Base-by-base conservation (phyloP, 768 basidiomycete genomes). In the Tylopilus sp. region DNA sequence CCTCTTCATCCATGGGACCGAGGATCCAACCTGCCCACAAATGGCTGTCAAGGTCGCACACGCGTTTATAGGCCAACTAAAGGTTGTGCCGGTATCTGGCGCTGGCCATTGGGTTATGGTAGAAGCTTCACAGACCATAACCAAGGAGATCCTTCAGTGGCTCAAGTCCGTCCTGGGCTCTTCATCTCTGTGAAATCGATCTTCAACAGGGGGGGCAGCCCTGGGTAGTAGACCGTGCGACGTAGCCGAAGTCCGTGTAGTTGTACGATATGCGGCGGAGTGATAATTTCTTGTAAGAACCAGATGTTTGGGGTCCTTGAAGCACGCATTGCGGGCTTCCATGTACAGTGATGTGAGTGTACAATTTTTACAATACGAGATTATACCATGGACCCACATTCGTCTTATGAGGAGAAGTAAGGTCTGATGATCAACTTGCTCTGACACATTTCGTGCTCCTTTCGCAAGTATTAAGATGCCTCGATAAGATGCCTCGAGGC, bases 61-160 rank as follows among this genome's bases (percentile, higher is more conserved):
- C 33, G 80, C 79, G 52, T 80, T 83, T 52, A 75, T 87, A 33
- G 61, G 76, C 6, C 68, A 70, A 24, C 67, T 85, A 22, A 76
- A 80, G 53, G 74, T 79, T 45, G 67, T 85, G 25, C 73, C 74
- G 11, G 52, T 88, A 11, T 76, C 84, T 45, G 81, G 75, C 11
- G 71, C 65, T 24, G 85, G 85, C 2, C 87, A 89, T 62, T 90
- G 87, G 86, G 43, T 89, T 2, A 77, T 87, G 82, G 52, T 84
- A 1, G 81, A 89, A 60, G 79, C 80, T 22, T 75, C 76, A 31
- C 78, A 85, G 40, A 73, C 74, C 24, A 73, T 89, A 29, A 80
- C 79, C 1, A 63, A 77, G 8, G 74, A 60, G 42, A 71, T 84
- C n/a, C 50, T 73, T 6, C 66, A 66, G 36, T 84, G 81, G 82